These are phyloP conservation scores for Yamadazyma sp. DNA, from an alignment of 805 yeast genomes.

Conservation along the genomic window DNA sequence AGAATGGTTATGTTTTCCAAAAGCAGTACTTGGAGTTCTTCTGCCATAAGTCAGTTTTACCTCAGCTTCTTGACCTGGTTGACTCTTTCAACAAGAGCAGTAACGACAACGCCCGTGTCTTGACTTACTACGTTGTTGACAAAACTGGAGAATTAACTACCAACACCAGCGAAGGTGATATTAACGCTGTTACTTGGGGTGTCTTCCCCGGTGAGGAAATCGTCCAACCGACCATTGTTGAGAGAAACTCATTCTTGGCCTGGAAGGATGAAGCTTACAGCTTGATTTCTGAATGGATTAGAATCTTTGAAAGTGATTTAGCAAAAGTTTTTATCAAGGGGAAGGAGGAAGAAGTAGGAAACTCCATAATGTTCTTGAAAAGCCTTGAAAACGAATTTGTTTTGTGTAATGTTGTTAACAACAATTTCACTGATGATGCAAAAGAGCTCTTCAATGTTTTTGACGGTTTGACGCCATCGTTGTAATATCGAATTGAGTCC, in stretches of 20 bases:
- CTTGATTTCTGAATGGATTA: slow-evolving; percentile 78
- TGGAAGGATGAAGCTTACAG: slow-evolving; percentile 96
- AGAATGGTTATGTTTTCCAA: slow-evolving; percentile 88
- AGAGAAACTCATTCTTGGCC: slow-evolving; percentile 85
- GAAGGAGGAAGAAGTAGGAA: slow-evolving; percentile 27
- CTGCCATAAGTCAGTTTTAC: slow-evolving; percentile 57
- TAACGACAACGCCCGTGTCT: slow-evolving; percentile 43
- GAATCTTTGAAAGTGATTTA: slow-evolving; percentile 43
- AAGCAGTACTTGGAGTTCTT: slow-evolving; percentile 89
- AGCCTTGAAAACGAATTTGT: slow-evolving; percentile 58
- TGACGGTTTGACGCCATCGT: slow-evolving; percentile 20
- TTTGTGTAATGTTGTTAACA: slow-evolving; percentile 86
- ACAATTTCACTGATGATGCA: slow-evolving; percentile 62
- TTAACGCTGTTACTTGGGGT: slow-evolving; percentile 98
- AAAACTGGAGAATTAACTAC: slow-evolving; percentile 57
- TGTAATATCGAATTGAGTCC: neutral
- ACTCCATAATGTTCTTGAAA: slow-evolving; percentile 43
- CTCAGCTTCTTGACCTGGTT: slow-evolving; percentile 40
- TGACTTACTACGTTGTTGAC: slow-evolving; percentile 78
- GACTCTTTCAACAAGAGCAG: slow-evolving; percentile 41
- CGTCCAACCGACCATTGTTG: slow-evolving; percentile 94
- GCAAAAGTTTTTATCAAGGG: slow-evolving; percentile 28
- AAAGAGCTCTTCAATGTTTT: slow-evolving; percentile 58
- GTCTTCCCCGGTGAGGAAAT: slow-evolving; percentile 95
- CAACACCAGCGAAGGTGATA: slow-evolving; percentile 71